phyloP scores from a whole-genome alignment of 1,139 yeast genomes.

The Blastobotrys niveus region DNA sequence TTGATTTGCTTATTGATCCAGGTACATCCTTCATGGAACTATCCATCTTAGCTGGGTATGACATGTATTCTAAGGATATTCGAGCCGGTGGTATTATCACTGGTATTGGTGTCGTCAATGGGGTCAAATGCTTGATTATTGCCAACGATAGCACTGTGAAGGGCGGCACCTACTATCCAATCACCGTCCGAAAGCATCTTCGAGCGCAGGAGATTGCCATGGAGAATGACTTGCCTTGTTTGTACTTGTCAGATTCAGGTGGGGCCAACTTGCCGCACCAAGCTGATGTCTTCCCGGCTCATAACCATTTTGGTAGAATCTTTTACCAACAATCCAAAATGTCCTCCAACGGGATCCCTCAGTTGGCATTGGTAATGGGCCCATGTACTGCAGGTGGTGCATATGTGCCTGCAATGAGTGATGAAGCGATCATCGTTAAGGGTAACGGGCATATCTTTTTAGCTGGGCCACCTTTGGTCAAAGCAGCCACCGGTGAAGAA shows the following conservation, averaged over 20 bases:
- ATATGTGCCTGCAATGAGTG: conserved; percentile 37
- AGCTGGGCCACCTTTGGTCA: conserved; percentile 37
- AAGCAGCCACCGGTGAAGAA: conserved; percentile 37
- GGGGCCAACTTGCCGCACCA: conserved; percentile 37
- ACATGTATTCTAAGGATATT: conserved; percentile 31
- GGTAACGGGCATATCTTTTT: conserved; percentile 35
- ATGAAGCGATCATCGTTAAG: conserved; percentile 34
- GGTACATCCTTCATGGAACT: conserved; percentile 34
- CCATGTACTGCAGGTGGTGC: conserved; percentile 40
- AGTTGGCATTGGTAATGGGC: conserved; percentile 34
- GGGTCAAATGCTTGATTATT: conserved; percentile 32
- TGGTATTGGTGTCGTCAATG: conserved; percentile 34
- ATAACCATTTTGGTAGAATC: conserved; percentile 35
- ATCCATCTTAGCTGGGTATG: conserved; percentile 32
- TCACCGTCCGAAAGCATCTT: conserved; percentile 34
- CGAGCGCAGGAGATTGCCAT: conserved; percentile 35
- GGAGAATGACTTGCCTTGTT: conserved; percentile 33
- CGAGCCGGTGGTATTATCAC: conserved; percentile 36
- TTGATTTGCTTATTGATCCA: conserved; percentile 32
- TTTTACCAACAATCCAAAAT: conserved; percentile 34
- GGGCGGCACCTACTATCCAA: conserved; percentile 37
- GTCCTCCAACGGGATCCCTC: conserved; percentile 34
- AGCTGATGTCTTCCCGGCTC: conserved; percentile 36
- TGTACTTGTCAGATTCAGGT: conserved; percentile 35
- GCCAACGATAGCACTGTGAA: conserved; percentile 36